Evolutionary conservation across 148 eudicot genomes (phyloP).

Genomic region (Chenopodium berlandieri): DNA sequence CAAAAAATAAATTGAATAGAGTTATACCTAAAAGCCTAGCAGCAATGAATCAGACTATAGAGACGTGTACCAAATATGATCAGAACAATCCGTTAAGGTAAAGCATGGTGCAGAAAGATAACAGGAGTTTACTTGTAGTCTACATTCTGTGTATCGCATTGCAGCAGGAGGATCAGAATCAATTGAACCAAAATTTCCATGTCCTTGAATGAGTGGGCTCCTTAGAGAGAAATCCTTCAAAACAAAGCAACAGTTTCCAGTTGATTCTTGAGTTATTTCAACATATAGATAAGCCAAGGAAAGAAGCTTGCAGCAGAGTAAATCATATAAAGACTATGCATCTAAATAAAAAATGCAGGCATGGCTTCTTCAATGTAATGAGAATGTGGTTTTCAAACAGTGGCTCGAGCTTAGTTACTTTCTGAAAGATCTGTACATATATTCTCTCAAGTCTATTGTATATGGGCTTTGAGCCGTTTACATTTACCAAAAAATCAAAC

Average conservation of each 20-base stretch:
- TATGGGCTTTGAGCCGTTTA: not conserved
- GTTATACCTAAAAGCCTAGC: not conserved
- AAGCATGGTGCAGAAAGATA: conserved; percentile 5
- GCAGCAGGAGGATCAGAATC: conserved; percentile 99
- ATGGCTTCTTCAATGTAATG: not conserved
- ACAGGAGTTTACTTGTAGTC: conserved; percentile 66
- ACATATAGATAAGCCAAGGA: conserved; percentile 12
- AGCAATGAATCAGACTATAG: not conserved
- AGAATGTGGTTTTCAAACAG: not conserved
- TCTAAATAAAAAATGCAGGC: not conserved
- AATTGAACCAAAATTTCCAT: conserved; percentile 95
- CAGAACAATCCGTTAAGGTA: not conserved
- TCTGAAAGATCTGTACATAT: not conserved
- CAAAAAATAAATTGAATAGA: conserved; percentile 16
- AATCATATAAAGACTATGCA: not conserved
- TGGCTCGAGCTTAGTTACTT: not conserved
- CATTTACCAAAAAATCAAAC: not conserved
- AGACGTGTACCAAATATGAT: not conserved
- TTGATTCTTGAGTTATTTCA: not conserved
- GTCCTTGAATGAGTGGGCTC: conserved; percentile 87
- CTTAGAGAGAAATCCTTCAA: conserved; percentile 91
- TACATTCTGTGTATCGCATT: conserved; percentile 99
- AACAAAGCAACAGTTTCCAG: not conserved
- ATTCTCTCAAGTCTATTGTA: not conserved
- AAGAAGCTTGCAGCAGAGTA: not conserved